These are phyloP conservation scores for Penicillium sp. DNA, from an alignment of 2,329 filamentous ascomycete species.

Conservation along the genomic window DNA sequence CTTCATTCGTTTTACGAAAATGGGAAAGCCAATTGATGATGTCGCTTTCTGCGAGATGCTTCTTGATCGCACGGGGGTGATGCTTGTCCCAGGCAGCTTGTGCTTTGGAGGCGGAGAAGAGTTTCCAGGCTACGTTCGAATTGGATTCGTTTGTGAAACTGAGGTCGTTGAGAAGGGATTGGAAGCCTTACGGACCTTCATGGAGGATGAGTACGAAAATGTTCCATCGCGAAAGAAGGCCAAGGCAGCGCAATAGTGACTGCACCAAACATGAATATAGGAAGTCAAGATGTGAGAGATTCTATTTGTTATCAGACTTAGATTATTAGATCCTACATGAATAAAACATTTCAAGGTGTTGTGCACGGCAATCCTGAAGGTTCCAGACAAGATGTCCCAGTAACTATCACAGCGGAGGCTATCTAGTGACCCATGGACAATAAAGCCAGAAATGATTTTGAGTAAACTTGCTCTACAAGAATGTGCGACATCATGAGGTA, in stretches of 20 bases:
- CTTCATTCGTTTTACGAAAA: conserved; percentile 66
- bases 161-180: conserved; percentile 66
- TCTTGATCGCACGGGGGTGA: conserved; percentile 65
- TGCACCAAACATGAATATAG: not conserved
- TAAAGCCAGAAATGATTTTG: not conserved
- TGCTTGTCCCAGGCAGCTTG: conserved; percentile 69
- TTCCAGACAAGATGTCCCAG: no score
- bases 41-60: conserved; percentile 68
- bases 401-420: no score
- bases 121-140: conserved; percentile 71
- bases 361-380: no score
- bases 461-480: not conserved
- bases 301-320: not conserved
- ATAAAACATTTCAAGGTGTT: no score
- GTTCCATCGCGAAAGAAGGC: conserved; percentile 37
- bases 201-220: conserved; percentile 56
- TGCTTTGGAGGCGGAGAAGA: conserved; percentile 68
- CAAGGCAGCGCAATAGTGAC: conserved; percentile 9
- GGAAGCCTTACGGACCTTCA: conserved; percentile 53
- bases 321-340: no score
- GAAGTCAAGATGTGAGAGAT: not conserved
- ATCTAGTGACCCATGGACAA: not conserved
- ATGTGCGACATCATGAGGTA: not conserved
- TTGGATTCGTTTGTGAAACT: conserved; percentile 74
- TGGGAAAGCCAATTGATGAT: conserved; percentile 66